phyloP scores from a whole-genome alignment of 2,329 filamentous ascomycete genomes.

The Trichoderma koningiopsis region DNA sequence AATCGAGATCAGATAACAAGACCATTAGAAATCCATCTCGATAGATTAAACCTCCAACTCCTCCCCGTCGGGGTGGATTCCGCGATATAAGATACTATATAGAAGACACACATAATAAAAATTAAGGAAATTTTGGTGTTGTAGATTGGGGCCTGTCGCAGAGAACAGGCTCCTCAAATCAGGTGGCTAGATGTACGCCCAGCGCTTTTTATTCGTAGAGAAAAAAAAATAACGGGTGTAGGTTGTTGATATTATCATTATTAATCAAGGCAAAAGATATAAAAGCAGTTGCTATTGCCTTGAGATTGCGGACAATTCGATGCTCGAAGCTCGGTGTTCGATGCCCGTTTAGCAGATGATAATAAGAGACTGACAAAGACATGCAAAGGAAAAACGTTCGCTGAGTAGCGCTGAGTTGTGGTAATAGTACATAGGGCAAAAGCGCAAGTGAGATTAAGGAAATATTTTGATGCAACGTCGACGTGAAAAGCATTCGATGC shows the following conservation, averaged over 20 bases:
- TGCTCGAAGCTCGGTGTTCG: not conserved
- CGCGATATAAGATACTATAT: constrained; percentile 3
- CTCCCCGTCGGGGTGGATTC: not conserved
- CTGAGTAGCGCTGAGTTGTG: constrained; percentile 20
- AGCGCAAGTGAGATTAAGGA: constrained; percentile 17
- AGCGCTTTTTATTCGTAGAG: constrained; percentile 1
- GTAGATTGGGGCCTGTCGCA: not conserved
- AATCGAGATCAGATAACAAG: constrained; percentile 9
- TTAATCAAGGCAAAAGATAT: constrained; percentile 31
- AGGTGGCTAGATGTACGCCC: not conserved
- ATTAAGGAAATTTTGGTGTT: not conserved
- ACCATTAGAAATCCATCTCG: constrained; percentile 11
- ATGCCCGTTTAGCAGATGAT: constrained; percentile 9
- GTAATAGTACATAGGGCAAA: constrained; percentile 25
- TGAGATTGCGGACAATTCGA: not conserved
- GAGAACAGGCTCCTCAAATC: not conserved
- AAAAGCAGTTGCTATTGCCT: constrained; percentile 1
- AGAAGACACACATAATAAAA: not conserved
- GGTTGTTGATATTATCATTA: constrained; percentile 40
- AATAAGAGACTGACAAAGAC: not conserved
- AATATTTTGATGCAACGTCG: constrained; percentile 19
- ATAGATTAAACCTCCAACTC: constrained; percentile 20
- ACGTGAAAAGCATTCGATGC: constrained; percentile 12
- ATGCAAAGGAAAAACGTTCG: constrained; percentile 14
- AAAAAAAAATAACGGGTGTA: not conserved